Conservation (phyloP, 768 basidiomycete genomes). For the Russula brevipes region DNA sequence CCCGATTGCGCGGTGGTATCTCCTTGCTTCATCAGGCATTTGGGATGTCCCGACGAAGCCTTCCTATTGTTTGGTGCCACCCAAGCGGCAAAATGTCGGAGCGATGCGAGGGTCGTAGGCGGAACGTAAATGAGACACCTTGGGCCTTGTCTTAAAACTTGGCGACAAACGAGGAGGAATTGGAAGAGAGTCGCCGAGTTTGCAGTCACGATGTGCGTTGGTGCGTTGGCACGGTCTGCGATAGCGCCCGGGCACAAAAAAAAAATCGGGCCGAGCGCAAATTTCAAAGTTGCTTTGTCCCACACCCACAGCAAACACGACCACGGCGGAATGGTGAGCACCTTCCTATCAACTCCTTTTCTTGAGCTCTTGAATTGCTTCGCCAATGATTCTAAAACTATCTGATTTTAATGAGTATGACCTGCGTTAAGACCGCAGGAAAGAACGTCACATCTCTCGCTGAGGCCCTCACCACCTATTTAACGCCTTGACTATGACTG, state of each 20-base stretch:
- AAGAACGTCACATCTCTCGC: conserved; percentile 11
- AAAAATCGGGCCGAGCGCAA: too few relatives aligned
- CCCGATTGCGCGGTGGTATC: not conserved
- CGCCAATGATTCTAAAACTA: conserved; percentile 30
- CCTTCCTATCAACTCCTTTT: not conserved
- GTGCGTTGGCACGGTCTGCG: too few relatives aligned
- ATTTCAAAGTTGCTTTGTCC: too few relatives aligned
- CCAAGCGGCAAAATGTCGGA: not conserved
- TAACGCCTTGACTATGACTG: not conserved
- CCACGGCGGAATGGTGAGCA: conserved; percentile 7
- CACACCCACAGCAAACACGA: too few relatives aligned
- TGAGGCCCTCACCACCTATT: conserved; percentile 15
- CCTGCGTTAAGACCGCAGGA: conserved; percentile 28
- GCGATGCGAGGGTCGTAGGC: not conserved
- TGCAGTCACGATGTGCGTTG: too few relatives aligned
- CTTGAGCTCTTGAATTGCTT: not conserved
- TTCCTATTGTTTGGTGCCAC: not conserved
- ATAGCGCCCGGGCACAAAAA: too few relatives aligned
- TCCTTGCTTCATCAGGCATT: not conserved
- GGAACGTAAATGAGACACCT: not conserved
- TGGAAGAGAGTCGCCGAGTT: not conserved
- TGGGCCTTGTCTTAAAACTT: not conserved
- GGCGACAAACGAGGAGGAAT: not conserved
- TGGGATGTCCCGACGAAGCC: not conserved
- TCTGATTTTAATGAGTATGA: conserved; percentile 35